A percentile compares a stretch with the other conserved stretches of the same genome.
Evolutionary conservation across 2,329 filamentous ascomycete genomes (phyloP).

Genomic region (Pseudogymnoascus sp.): DNA sequence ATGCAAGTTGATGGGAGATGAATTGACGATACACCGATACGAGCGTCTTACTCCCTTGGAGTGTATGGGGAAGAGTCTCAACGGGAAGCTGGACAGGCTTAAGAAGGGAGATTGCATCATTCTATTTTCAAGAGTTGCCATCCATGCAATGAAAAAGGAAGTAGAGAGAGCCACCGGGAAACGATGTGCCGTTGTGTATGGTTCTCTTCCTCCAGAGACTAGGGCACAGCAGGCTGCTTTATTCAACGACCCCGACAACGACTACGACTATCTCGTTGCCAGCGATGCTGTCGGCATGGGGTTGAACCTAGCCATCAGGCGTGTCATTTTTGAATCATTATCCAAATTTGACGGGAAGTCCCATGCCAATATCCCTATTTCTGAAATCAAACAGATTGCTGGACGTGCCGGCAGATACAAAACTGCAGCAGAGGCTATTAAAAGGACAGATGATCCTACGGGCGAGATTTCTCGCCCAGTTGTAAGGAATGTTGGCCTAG

Average conservation of each 20-base stretch:
- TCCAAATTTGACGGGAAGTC: constrained; percentile 58
- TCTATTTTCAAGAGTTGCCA: constrained; percentile 70
- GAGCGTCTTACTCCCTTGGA: constrained; percentile 71
- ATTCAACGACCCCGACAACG: constrained; percentile 92
- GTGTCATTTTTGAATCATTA: constrained; percentile 76
- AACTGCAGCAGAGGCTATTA: constrained; percentile 52
- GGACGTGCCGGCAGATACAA: constrained; percentile 84
- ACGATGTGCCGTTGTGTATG: constrained; percentile 88
- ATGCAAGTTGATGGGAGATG: constrained; percentile 72
- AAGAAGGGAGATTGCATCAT: constrained; percentile 88
- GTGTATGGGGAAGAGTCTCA: constrained; percentile 54
- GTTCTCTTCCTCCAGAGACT: constrained; percentile 83
- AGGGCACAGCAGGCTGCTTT: constrained; percentile 81
- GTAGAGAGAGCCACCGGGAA: constrained; percentile 70
- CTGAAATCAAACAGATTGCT: constrained; percentile 90
- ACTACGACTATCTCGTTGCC: constrained; percentile 89
- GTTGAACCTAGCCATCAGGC: constrained; percentile 83
- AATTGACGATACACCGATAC: constrained; percentile 73
- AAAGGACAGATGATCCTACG: constrained; percentile 10
- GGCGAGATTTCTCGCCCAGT: constrained; percentile 5
- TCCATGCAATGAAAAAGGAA: constrained; percentile 69
- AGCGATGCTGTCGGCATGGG: constrained; percentile 98
- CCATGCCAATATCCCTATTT: constrained; percentile 45
- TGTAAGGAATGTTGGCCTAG: constrained; percentile 48
- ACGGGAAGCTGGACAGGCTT: constrained; percentile 55